Evolutionary conservation across 208 protist genomes (phyloP).

Genomic region (Acanthamoeba royreba): DNA sequence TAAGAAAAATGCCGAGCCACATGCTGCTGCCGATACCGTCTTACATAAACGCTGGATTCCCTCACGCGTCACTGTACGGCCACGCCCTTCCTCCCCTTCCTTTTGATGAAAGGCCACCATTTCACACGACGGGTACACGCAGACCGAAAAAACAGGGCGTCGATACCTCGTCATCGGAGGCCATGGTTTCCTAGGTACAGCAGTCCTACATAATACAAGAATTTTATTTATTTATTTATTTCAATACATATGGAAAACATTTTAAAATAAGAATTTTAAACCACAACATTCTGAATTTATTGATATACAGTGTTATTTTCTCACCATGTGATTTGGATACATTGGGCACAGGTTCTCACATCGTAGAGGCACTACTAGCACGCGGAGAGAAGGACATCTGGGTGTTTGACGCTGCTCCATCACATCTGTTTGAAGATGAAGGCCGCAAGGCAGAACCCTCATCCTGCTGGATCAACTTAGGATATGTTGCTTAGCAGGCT

Average conservation of each 20-base stretch:
- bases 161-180: slow-evolving; percentile 10
- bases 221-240: background rate
- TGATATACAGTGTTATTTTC: too few relatives aligned
- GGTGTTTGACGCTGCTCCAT: background rate
- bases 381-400: background rate
- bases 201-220: background rate
- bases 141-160: background rate
- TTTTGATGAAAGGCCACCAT: background rate
- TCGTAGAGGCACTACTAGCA: slow-evolving; percentile 29
- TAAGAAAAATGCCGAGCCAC: too few relatives aligned
- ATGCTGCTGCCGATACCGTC: background rate
- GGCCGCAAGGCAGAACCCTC: background rate
- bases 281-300: too few relatives aligned
- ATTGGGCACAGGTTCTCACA: background rate
- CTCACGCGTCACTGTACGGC: background rate
- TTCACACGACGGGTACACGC: background rate
- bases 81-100: background rate
- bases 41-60: background rate
- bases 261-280: too few relatives aligned
- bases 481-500: background rate
- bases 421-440: background rate
- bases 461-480: background rate
- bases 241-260: background rate
- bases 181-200: background rate
- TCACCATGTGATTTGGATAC: background rate